Base-by-base conservation (phyloP, 441 rosid genomes). In the Erysimum cheiri region DNA sequence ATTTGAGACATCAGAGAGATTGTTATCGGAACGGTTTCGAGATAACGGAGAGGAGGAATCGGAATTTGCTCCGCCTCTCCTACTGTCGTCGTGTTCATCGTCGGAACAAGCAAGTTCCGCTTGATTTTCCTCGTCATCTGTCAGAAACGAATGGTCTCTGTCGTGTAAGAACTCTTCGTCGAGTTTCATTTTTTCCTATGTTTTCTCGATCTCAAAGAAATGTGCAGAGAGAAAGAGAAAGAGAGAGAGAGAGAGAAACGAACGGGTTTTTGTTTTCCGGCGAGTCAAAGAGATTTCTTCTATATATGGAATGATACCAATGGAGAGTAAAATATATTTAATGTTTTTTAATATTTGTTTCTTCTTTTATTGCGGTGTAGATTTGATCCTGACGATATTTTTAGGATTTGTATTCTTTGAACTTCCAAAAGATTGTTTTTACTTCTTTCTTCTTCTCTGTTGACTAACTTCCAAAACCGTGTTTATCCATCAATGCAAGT, bases 101-200 rank as follows among this genome's bases (percentile, higher is more conserved):
- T 76, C 78, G 12, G 77, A 71, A 47, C 82, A 80, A 46, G 61
- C 67, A 39, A 81, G 78, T 24, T 85, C 87, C 4, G 90, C 96
- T 68, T 75, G 87, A 53, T 87, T 87, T 80, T 88, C 94, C 74
- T 90, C 96, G 13, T 92, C 96, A 48, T 88, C 96, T 1, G 90
- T 87, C 10, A 76, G 81, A 72, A 87, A 82, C 3, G 82, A 88
- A 60, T 85, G 90, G 48, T 81, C 87, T 10, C 85, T 85, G 64
- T 83, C 86, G n/a, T 69, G 87, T 40, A 85, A 78, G 26, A 85
- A 67, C 69, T 89, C 93, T 65, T 92, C 97, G 36, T 88, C 89
- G 29, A 74, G 63, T 84, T 82, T 88, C 88, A 80, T 91, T 50
- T 56, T 19, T 7, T 56, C 31, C 32, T 57, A 4, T 43, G 24